Evolutionary conservation across 75 land plant genomes (phyloP), one percentile per base, ranked within the genome.

Genomic region (Ceratopteris richardii): DNA sequence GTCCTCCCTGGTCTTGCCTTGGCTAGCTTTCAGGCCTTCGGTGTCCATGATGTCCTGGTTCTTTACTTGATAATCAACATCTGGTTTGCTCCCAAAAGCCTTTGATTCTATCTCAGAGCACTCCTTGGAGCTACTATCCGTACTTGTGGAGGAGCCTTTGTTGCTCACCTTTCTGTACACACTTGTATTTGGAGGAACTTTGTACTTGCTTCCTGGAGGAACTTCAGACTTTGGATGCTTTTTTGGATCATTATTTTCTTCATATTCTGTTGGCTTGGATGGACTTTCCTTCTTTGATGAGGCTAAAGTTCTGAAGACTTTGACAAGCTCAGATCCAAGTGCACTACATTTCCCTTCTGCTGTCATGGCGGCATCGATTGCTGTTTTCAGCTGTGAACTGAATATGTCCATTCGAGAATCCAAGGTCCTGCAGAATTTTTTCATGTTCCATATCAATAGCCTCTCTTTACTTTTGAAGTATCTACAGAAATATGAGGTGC

Each of bases 271-370:
- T 28, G 25, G 27, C 54, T 24, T 24, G 18, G 54, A 28, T 12
- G 13, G 28, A 52, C 23, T 52, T 12, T 52, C 54, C 54, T 52
- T 52, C 54, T 52, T 22, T 2, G 54, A 26, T 7, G 70, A 30
- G 9, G 68, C 51, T 0, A 72, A 51, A 28, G 47, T 41, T 37
- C 74, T 30, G 41, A 72, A 72, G 27, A 65, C 63, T 37, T 72
- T 72, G 29, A 72, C 69, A 58, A 72, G 57, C 40, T 72, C 74
- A 22, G 36, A 61, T 3, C 74, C 74, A 6, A 72, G 63, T 33
- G 47, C 61, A 51, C 47, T 71, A 50, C 69, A 72, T 30, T 72
- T 72, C 0, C 62, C 62, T 26, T 72, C 69, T 19, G 64, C 74
- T 43, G 56, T 21, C 14, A 58, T 39, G 54, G 69, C 74, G 21